phyloP scores from a whole-genome alignment of 345 rosid species.

The Pistacia vera region DNA sequence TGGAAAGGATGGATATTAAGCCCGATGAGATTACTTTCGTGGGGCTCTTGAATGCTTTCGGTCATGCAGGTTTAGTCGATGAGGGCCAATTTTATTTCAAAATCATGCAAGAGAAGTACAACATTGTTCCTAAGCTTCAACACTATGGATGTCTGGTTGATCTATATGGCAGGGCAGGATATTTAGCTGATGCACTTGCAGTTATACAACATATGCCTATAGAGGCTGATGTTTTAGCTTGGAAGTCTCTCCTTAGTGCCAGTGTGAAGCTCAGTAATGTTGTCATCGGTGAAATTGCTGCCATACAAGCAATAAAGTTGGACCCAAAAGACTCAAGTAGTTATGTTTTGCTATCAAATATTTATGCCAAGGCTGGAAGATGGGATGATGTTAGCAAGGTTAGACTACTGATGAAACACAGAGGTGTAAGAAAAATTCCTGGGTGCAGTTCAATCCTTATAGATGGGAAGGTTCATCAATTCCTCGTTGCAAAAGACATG shows the following conservation, averaged over 20 bases:
- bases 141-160: conserved; percentile 37
- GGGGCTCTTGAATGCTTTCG: conserved; percentile 29
- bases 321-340: conserved; percentile 27
- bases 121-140: conserved; percentile 21
- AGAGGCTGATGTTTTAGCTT: conserved; percentile 26
- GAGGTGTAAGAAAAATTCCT: conserved; percentile 29
- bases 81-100: conserved; percentile 25
- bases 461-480: conserved; percentile 24
- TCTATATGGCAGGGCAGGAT: conserved; percentile 29
- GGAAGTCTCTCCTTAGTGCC: conserved; percentile 29
- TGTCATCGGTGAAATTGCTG: conserved; percentile 19
- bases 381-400: conserved; percentile 23
- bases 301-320: conserved; percentile 11
- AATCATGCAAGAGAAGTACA: conserved; percentile 21
- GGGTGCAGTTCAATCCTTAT: conserved; percentile 32
- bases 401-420: conserved; percentile 24
- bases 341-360: conserved; percentile 25
- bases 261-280: conserved; percentile 25
- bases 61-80: conserved; percentile 31
- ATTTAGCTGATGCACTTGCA: conserved; percentile 27
- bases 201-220: conserved; percentile 15
- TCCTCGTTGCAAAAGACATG: conserved; percentile 24
- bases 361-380: conserved; percentile 23
- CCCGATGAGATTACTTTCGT: conserved; percentile 32
- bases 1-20: conserved; percentile 24